These are phyloP conservation scores for Chlamydomonas reinhardtii DNA, from an alignment of 163 green algal genomes.

Conservation along the genomic window DNA sequence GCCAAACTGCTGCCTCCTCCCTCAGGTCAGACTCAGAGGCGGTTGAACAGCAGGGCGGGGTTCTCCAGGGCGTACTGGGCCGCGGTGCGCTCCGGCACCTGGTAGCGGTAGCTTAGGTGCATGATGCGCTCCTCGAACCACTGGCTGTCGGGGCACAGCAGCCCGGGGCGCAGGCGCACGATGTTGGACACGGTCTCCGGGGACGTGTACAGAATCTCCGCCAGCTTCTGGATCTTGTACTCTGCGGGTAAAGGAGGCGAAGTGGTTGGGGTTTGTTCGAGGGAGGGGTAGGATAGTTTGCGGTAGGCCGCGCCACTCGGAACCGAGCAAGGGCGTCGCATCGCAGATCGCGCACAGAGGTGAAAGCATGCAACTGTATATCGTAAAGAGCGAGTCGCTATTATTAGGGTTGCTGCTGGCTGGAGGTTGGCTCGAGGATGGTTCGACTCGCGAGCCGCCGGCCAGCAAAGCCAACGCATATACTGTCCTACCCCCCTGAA, in stretches of 20 bases:
- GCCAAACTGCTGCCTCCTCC: too few relatives aligned
- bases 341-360: background rate
- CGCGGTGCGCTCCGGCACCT: too few relatives aligned
- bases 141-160: background rate
- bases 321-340: too few relatives aligned
- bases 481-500: too few relatives aligned
- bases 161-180: conserved; percentile 21
- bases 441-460: too few relatives aligned
- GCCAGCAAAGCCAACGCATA: too few relatives aligned
- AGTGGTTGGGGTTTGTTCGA: background rate
- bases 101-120: too few relatives aligned
- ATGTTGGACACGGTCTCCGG: background rate
- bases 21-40: too few relatives aligned
- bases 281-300: background rate
- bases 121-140: background rate
- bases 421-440: too few relatives aligned
- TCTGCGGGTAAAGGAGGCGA: background rate
- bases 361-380: background rate
- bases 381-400: too few relatives aligned
- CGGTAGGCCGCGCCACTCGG: too few relatives aligned
- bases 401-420: too few relatives aligned
- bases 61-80: background rate
- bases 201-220: conserved; percentile 11
- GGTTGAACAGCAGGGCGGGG: background rate
- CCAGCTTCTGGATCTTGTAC: conserved; percentile 43